A percentile compares a stretch with the other conserved stretches of the same genome.
Conservation (phyloP, 768 basidiomycete species). For the Coprinopsis sp. region DNA sequence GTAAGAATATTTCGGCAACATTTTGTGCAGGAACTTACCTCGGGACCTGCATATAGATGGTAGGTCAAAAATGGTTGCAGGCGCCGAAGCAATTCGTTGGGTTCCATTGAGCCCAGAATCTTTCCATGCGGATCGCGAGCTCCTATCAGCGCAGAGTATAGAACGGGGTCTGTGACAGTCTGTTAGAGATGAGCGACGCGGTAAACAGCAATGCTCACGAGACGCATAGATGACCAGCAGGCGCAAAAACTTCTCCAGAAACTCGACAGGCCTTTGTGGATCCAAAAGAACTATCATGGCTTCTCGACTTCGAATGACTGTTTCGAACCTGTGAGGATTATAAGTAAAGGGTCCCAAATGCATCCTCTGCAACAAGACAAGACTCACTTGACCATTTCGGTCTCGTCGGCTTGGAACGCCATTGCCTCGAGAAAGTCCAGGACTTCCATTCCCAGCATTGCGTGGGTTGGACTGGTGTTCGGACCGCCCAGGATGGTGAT, state of each 20-base stretch:
- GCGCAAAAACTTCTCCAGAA: constrained; percentile 45
- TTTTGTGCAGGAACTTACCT: constrained; percentile 29
- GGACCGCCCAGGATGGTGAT: constrained; percentile 34
- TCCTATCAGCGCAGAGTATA: too few relatives aligned
- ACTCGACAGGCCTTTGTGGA: constrained; percentile 44
- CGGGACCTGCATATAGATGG: constrained; percentile 29
- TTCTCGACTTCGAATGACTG: constrained; percentile 34
- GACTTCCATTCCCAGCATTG: constrained; percentile 38
- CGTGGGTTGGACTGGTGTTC: too few relatives aligned
- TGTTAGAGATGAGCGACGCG: too few relatives aligned
- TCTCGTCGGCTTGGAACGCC: constrained; percentile 43
- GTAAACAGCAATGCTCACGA: too few relatives aligned
- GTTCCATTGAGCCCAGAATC: constrained; percentile 12
- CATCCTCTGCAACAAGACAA: too few relatives aligned
- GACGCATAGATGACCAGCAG: too few relatives aligned
- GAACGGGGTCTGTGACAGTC: too few relatives aligned
- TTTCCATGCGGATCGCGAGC: too few relatives aligned
- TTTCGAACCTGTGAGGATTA: constrained; percentile 21
- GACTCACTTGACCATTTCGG: constrained; percentile 36
- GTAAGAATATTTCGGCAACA: background rate
- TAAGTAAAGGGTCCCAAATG: background rate
- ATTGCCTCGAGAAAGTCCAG: constrained; percentile 48
- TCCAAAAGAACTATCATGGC: constrained; percentile 47
- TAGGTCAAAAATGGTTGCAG: constrained; percentile 48
- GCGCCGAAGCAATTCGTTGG: constrained; percentile 36